phyloP scores from a whole-genome alignment of 1,284 basidiomycete genomes.

The Mycosarcoma mackinlayi region DNA sequence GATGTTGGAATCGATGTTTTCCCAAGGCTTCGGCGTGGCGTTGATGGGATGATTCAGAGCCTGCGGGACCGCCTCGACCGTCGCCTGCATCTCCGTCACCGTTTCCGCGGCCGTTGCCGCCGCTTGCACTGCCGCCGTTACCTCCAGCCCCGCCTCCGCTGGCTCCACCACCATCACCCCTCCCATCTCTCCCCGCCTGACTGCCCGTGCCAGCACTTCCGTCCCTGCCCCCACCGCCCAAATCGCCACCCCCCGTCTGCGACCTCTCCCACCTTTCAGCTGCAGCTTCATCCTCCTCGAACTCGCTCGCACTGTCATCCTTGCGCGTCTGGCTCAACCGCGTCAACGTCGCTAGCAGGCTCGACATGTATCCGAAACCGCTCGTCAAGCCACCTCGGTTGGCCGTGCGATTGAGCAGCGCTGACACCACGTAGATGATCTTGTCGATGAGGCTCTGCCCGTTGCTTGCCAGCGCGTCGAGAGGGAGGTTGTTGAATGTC shows the following conservation, averaged over 20 bases:
- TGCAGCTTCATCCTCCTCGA: conserved; percentile 7
- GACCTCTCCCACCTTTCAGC: conserved; percentile 3
- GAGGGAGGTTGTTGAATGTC: conserved; percentile 40
- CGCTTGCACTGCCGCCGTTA: background rate
- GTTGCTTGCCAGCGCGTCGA: conserved; percentile 53
- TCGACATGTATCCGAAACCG: conserved; percentile 41
- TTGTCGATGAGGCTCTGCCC: conserved; percentile 46
- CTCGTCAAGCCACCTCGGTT: background rate
- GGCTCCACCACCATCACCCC: background rate
- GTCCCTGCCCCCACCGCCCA: background rate
- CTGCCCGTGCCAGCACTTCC: background rate
- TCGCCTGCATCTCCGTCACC: background rate
- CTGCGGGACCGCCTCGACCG: conserved; percentile 1
- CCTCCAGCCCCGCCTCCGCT: background rate
- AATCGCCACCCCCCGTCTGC: conserved; percentile 1
- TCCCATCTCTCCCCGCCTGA: no score
- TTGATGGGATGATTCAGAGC: no score
- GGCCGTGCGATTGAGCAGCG: conserved; percentile 25
- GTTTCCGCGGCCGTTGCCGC: background rate
- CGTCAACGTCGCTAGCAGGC: conserved; percentile 35
- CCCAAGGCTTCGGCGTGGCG: background rate
- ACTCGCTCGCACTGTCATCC: conserved; percentile 18
- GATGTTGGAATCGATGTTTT: background rate
- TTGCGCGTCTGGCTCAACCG: conserved; percentile 30
- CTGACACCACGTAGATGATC: conserved; percentile 50